These are phyloP conservation scores for Paecilomyces sp. DNA, from an alignment of 2,329 filamentous ascomycete genomes.

Conservation along the genomic window DNA sequence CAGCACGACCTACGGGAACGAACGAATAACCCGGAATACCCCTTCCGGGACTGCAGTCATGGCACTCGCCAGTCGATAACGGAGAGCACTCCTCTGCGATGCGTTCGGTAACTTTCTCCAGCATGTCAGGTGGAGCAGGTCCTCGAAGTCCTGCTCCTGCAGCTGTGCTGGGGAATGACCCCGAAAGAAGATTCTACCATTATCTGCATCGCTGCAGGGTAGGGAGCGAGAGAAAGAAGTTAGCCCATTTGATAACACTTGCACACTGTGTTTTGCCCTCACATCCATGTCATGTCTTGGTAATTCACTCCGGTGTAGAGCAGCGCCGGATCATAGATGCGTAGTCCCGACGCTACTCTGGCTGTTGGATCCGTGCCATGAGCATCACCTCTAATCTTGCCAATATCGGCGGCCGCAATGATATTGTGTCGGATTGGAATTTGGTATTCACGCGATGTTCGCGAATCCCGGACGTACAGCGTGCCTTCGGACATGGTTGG, in stretches of 20 bases:
- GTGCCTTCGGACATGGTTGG: constrained; percentile 10
- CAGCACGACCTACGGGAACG: constrained; percentile 16
- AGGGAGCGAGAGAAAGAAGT: background rate
- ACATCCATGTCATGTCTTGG: constrained; percentile 18
- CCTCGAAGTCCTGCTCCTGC: constrained; percentile 23
- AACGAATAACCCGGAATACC: constrained; percentile 15
- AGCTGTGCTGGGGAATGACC: constrained; percentile 22
- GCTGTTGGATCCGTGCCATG: constrained; percentile 12
- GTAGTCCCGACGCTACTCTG: constrained; percentile 18
- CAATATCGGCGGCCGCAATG: constrained; percentile 20
- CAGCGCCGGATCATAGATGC: constrained; percentile 26
- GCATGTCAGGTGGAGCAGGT: constrained; percentile 23
- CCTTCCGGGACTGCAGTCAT: constrained; percentile 14
- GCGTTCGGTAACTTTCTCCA: constrained; percentile 21
- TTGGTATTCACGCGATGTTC: constrained; percentile 18
- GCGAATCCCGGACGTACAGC: constrained; percentile 19
- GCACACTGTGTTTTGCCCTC: too few species aligned
- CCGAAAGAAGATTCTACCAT: constrained; percentile 19
- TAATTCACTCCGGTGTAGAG: constrained; percentile 25
- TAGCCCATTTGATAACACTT: too few species aligned
- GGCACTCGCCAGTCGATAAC: constrained; percentile 11
- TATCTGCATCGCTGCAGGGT: constrained; percentile 18
- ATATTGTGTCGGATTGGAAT: constrained; percentile 22
- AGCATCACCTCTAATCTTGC: constrained; percentile 15
- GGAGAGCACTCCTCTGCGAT: constrained; percentile 11